Evolutionary conservation across 225 moss, liverwort and hornwort species (phyloP).

Genomic region (Ulota crispa): DNA sequence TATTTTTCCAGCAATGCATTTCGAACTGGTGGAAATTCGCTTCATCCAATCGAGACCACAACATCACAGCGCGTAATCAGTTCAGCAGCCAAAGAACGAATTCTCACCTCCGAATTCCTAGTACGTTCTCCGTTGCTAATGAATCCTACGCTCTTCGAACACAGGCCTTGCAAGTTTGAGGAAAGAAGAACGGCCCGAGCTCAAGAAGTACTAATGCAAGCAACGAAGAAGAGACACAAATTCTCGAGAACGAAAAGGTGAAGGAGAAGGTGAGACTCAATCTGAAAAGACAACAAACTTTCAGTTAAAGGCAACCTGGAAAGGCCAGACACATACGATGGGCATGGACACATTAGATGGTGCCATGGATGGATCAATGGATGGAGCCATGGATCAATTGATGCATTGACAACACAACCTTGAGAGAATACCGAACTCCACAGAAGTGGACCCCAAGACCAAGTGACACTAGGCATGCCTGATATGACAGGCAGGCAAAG

Average conservation of each 20-base stretch:
- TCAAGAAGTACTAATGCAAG: not conserved
- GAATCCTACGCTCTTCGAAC: not conserved
- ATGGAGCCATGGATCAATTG: not conserved
- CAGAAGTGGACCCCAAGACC: not conserved
- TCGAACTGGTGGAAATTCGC: not conserved
- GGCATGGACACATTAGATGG: not conserved
- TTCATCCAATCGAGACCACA: not conserved
- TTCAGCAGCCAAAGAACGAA: not conserved
- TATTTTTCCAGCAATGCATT: not conserved
- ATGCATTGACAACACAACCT: not conserved
- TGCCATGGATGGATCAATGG: not conserved
- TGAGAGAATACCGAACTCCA: not conserved
- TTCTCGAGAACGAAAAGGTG: not conserved
- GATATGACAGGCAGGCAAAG: not conserved
- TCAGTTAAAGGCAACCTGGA: not conserved
- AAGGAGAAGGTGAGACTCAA: not conserved
- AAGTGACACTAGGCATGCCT: not conserved
- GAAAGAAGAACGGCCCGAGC: not conserved
- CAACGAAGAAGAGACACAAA: not conserved
- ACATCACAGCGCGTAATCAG: not conserved
- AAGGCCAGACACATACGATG: not conserved
- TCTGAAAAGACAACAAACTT: not conserved
- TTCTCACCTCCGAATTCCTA: slow-evolving; percentile 6
- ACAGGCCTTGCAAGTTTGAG: not conserved
- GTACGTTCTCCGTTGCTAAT: not conserved